Evolutionary conservation across 1,284 basidiomycete genomes (phyloP).

Genomic region (Pyrrhoderma noxium): DNA sequence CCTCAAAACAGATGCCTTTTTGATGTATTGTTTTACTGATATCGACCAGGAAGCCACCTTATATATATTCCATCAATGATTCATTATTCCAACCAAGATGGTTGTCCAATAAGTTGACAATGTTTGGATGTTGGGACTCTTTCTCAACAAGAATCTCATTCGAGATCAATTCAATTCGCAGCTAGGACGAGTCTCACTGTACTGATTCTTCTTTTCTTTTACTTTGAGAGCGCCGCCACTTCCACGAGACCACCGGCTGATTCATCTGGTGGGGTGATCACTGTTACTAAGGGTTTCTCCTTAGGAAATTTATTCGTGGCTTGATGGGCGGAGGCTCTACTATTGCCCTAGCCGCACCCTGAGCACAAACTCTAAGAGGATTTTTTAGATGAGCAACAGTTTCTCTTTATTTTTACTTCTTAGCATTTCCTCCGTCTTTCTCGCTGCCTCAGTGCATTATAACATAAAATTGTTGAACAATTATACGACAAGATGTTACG

Average conservation of each 20-base stretch:
- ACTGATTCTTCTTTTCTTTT: constrained; percentile 82
- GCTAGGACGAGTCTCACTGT: constrained; percentile 94
- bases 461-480: too few relatives aligned
- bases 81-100: constrained; percentile 88
- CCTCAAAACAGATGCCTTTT: constrained; percentile 88
- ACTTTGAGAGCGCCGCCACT: constrained; percentile 64
- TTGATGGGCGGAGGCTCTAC: constrained; percentile 58
- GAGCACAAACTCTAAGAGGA: too few relatives aligned
- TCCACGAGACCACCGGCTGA: constrained; percentile 51
- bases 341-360: constrained; percentile 41
- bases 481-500: too few relatives aligned
- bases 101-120: constrained; percentile 94
- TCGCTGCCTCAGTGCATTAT: too few relatives aligned
- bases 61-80: constrained; percentile 99
- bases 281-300: constrained; percentile 28
- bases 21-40: constrained; percentile 95
- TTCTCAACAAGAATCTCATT: constrained; percentile 99
- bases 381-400: too few relatives aligned
- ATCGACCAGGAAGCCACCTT: constrained; percentile 95
- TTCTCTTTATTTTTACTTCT: too few relatives aligned
- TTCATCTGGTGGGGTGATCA: constrained; percentile 31
- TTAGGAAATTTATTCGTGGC: constrained; percentile 56
- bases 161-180: constrained; percentile 95
- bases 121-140: constrained; percentile 96
- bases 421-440: too few relatives aligned